Percentiles rank a stretch among this genome's conserved stretches.
These are phyloP conservation scores for Mycena vitilis DNA, from an alignment of 768 basidiomycete genomes.

Conservation along the genomic window DNA sequence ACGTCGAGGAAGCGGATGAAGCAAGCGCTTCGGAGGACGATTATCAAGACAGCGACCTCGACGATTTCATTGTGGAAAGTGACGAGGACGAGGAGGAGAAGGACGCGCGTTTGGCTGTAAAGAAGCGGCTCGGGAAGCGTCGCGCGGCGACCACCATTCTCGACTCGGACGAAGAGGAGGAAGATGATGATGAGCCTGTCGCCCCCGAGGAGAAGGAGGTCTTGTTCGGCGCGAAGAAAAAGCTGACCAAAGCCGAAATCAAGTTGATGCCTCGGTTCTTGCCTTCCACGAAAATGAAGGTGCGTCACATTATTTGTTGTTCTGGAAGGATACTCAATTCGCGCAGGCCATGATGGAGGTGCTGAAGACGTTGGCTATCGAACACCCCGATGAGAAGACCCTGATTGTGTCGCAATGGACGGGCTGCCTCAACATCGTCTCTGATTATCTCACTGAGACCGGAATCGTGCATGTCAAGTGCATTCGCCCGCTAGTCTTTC, in stretches of 20 bases:
- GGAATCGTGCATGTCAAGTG: slow-evolving; percentile 68
- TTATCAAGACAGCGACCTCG: slow-evolving; percentile 56
- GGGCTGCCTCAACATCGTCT: slow-evolving; percentile 70
- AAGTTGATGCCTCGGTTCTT: slow-evolving; percentile 66
- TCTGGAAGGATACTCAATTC: no score
- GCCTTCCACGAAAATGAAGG: slow-evolving; percentile 81
- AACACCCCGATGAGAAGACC: slow-evolving; percentile 71
- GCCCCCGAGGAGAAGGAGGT: slow-evolving; percentile 55
- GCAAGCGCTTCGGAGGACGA: slow-evolving; percentile 47
- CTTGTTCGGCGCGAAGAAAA: slow-evolving; percentile 50
- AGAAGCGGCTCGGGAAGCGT: slow-evolving; percentile 53
- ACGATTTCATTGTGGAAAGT: slow-evolving; percentile 64
- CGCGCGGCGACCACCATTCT: slow-evolving; percentile 47
- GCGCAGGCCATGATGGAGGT: slow-evolving; percentile 68
- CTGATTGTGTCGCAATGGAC: slow-evolving; percentile 82
- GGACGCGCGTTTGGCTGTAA: slow-evolving; percentile 52
- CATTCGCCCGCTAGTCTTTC: slow-evolving; percentile 20
- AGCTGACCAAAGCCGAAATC: slow-evolving; percentile 48
- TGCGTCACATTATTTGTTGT: no score
- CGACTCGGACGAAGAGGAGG: slow-evolving; percentile 58
- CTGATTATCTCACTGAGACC: slow-evolving; percentile 66
- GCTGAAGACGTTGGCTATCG: slow-evolving; percentile 56
- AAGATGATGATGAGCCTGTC: background rate
- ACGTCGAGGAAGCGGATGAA: slow-evolving; percentile 45
- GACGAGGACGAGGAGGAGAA: slow-evolving; percentile 69